Base-by-base conservation (phyloP, 352 stramenopile genomes). In the Pythium brassicae region DNA sequence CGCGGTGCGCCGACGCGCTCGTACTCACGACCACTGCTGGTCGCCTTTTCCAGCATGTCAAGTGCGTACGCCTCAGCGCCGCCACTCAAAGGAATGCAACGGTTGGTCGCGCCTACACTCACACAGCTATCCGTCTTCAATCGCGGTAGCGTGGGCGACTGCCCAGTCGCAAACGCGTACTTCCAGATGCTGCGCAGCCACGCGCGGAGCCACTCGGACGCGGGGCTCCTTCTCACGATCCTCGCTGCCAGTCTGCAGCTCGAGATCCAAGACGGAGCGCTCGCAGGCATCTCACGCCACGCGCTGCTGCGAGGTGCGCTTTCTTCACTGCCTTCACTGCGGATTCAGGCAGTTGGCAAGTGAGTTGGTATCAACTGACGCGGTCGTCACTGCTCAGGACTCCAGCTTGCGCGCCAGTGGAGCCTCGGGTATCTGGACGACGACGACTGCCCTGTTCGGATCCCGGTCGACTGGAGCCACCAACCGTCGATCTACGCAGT, bases 171-270 rank as follows among this genome's bases (percentile, higher is more conserved):
- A 19, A 83, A 80, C 44, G 65, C 74, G n/a, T 81, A 78, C 53
- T 57, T 77, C 7, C 78, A 86, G 42, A 78, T 88, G 12, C 65
- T 88, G 7, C 71, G 76, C 53, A 83, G 67, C 64, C 75, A 77
- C 61, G 50, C 77, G 25, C 53, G 61, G 19, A 72, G 61, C 43
- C 67, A 83, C 40, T 53, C 59, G 0, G 75, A 87, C 53, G 69
- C 63, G 1, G 77, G 73, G 1, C 61, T 86, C 34, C 76, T 86
- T 26, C 63, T 71, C 47, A 61, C 69, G 39, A 46, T 78, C 3
- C 43, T 78, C 35, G 69, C 60, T 42, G 59, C 64, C 6, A 83
- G 73, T 51, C 55, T 83, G 4, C 69, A 73, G 57, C 56, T 78
- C 14, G 66, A 77, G 52, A 70, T 77, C 10, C 71, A 78, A 26